Conservation (phyloP, 2,329 filamentous ascomycete species). For the Volutella citrinella region DNA sequence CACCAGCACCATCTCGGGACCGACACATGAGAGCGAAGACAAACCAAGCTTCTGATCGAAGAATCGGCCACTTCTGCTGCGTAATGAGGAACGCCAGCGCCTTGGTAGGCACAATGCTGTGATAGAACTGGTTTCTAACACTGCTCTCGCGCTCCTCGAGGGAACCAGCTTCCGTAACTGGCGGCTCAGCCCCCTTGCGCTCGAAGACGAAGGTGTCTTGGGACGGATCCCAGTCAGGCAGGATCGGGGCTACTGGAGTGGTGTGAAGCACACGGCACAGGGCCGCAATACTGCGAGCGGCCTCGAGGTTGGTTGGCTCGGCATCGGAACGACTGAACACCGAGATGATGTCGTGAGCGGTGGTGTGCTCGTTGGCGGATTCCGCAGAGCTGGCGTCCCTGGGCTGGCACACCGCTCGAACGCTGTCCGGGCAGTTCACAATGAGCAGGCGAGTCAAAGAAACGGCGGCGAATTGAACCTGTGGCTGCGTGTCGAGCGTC, state of each 20-base stretch:
- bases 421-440: conserved; percentile 50
- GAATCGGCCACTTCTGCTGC: conserved; percentile 56
- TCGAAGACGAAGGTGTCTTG: conserved; percentile 17
- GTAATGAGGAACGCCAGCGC: conserved; percentile 51
- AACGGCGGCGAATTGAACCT: conserved; percentile 59
- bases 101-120: conserved; percentile 39
- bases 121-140: conserved; percentile 41
- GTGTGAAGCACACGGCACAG: conserved; percentile 56
- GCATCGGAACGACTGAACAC: conserved; percentile 38
- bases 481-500: conserved; percentile 46
- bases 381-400: conserved; percentile 31
- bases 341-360: conserved; percentile 34
- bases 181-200: conserved; percentile 3
- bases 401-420: conserved; percentile 44
- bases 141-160: conserved; percentile 14
- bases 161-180: neutral
- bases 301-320: conserved; percentile 57
- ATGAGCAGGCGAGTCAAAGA: conserved; percentile 57
- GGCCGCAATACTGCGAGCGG: conserved; percentile 50
- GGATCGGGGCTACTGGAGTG: conserved; percentile 23
- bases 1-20: conserved; percentile 44
- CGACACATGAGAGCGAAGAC: conserved; percentile 59
- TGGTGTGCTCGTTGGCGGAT: conserved; percentile 25
- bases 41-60: conserved; percentile 61
- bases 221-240: conserved; percentile 34